Percentiles rank a stretch among this genome's conserved stretches.
Conservation (phyloP, 768 basidiomycete species). For the Coprinopsis strossmayeri region DNA sequence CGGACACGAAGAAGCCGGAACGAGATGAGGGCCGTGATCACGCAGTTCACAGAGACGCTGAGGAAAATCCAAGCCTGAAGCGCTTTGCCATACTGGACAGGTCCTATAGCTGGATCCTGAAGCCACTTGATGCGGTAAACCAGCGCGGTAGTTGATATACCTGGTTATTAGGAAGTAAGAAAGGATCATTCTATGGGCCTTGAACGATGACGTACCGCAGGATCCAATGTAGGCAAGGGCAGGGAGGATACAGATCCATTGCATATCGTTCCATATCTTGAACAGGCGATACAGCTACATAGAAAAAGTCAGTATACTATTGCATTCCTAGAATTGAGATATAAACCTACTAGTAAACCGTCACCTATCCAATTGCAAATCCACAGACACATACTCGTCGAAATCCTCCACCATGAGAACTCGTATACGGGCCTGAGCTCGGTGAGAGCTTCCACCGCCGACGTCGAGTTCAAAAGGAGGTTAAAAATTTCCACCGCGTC, state of each 20-base stretch:
- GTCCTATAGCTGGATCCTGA: not conserved
- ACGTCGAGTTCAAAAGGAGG: too few species aligned
- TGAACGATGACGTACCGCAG: not conserved
- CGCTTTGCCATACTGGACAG: not conserved
- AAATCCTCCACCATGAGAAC: too few species aligned
- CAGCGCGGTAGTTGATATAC: not conserved
- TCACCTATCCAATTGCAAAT: not conserved
- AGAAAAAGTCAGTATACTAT: not conserved
- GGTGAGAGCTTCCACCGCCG: too few species aligned
- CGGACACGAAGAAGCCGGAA: conserved; percentile 6
- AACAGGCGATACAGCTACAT: not conserved
- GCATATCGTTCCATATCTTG: not conserved
- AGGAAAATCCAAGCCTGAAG: conserved; percentile 3
- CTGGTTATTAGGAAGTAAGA: not conserved
- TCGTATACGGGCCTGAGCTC: too few species aligned
- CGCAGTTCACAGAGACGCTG: not conserved
- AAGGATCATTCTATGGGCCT: not conserved
- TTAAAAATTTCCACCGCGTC: too few species aligned
- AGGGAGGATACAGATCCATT: not conserved
- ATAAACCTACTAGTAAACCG: not conserved
- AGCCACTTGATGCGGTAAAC: not conserved
- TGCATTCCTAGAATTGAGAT: not conserved
- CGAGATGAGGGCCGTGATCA: conserved; percentile 1
- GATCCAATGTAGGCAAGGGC: not conserved
- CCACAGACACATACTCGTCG: too few species aligned